Percentiles rank a stretch among this genome's conserved stretches.
These are phyloP conservation scores for Russula sp. DNA, from an alignment of 768 basidiomycete genomes.

Conservation along the genomic window DNA sequence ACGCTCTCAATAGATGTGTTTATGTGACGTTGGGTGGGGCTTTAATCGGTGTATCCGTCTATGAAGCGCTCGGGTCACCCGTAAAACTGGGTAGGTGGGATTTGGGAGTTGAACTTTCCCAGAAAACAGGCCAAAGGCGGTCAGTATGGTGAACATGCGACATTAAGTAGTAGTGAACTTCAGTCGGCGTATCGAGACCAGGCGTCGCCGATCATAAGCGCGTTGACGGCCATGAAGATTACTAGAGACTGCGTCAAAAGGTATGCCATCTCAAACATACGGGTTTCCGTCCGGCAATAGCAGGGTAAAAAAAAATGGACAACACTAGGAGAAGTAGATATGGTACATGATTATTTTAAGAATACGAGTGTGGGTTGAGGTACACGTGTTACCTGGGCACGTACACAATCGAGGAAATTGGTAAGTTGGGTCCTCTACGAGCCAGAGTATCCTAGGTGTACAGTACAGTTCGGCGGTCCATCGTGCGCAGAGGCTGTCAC, in stretches of 20 bases:
- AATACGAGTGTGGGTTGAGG: not conserved
- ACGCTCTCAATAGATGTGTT: not conserved
- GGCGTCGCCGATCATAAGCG: conserved; percentile 19
- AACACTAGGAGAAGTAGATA: not conserved
- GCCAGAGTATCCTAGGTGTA: too few relatives aligned
- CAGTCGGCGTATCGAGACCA: too few relatives aligned
- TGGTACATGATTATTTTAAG: not conserved
- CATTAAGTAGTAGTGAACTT: not conserved
- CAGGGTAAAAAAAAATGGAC: not conserved
- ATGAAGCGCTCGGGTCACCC: not conserved
- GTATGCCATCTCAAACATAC: conserved; percentile 18
- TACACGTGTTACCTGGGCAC: not conserved
- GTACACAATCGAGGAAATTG: too few relatives aligned
- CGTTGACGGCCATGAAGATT: conserved; percentile 25
- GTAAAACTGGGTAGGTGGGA: not conserved
- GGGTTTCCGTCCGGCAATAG: conserved; percentile 24
- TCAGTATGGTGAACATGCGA: not conserved
- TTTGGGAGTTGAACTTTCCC: conserved; percentile 8
- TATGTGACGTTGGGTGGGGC: not conserved
- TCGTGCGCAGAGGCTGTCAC: too few relatives aligned
- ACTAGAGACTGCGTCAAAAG: conserved; percentile 23
- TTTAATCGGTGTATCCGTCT: not conserved
- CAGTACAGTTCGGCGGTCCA: too few relatives aligned
- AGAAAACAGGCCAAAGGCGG: not conserved
- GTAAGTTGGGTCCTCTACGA: too few relatives aligned